phyloP scores from a whole-genome alignment of 139 green algal genomes.

The Coelastrella sp. region DNA sequence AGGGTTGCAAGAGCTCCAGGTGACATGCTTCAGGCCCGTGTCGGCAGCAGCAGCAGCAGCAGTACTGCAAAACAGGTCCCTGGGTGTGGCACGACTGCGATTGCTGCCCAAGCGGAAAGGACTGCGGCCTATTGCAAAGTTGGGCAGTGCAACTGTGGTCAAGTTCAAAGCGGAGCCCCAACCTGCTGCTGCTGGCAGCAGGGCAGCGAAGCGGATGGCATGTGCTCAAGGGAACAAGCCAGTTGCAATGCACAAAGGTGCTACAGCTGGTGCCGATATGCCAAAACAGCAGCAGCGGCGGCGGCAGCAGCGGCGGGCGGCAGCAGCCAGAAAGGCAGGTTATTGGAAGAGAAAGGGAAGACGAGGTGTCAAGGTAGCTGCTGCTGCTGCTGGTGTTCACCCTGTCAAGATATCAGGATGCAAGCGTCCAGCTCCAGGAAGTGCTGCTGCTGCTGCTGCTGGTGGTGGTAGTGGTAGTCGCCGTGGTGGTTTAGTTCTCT shows the following conservation, averaged over 20 bases:
- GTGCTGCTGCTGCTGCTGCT: no score
- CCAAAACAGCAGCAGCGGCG: neutral
- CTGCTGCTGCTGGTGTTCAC: conserved; percentile 4
- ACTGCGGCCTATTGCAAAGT: conserved; percentile 85
- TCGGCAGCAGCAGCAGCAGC: conserved; percentile 32
- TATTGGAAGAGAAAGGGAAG: neutral
- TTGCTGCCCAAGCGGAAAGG: conserved; percentile 85
- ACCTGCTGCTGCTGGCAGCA: neutral
- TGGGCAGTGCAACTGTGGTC: conserved; percentile 63
- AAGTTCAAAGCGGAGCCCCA: conserved; percentile 47
- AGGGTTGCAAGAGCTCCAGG: conserved; percentile 58
- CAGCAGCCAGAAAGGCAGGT: neutral
- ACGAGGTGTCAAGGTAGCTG: neutral
- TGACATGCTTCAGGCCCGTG: conserved; percentile 50
- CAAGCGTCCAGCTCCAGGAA: neutral
- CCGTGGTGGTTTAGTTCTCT: conserved; percentile 41
- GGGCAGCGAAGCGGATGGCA: neutral
- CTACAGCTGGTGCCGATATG: neutral
- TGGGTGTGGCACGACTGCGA: conserved; percentile 81
- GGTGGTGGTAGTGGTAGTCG: neutral
- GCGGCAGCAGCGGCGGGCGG: neutral
- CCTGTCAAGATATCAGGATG: neutral
- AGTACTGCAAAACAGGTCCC: conserved; percentile 61
- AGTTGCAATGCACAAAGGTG: neutral
- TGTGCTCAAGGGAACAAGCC: neutral